Evolutionary conservation across 2,329 filamentous ascomycete genomes (phyloP), one percentile per base, ranked within the genome.

Genomic region (Sporothrix dimorphospora): DNA sequence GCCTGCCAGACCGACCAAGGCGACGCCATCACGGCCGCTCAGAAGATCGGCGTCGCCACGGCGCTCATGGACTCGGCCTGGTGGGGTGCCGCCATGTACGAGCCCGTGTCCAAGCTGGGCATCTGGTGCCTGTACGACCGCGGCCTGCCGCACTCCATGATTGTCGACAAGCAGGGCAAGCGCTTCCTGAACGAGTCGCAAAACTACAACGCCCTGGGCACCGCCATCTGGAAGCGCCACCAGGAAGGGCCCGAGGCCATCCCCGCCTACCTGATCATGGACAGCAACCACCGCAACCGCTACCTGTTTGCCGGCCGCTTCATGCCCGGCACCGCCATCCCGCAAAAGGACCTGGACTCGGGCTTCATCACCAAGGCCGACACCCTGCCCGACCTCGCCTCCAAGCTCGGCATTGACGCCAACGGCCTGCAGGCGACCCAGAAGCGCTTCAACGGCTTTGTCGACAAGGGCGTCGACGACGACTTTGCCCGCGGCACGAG

Each of bases 351-450:
- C 7, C 70, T 78, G 24, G 71, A 73, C 19, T 73, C 75, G 4
- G 78, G 79, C 3, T 73, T 77, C 38, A 68, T 80, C 27, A 68
- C 74, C 80, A 94, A 95, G 80, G 92, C 57, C 47, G 69, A 65
- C 57, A 66, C 69, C 24, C 45, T 71, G 47, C 69, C 69, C 73
- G 73, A 19, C 55, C 79, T 71, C 74, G 77, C 21, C 61, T 73
- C 59, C 9, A n/a, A 57, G 40, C 72, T 75, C 16, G 72, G 74
- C 4, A 71, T 77, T 12, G 75, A 77, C 21, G 71, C 74, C n/a
- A 45, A 40, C 16, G 47, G 40, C 38, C 70, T 59, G 24, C 16
- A n/a, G 59, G 38, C 51, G 24, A 72, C 63, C 11, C 51, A 67
- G 49, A 30, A 14, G 40, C 63, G 42, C 63, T 59, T 67, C 51